A percentile compares a stretch with the other conserved stretches of the same genome.
These are phyloP conservation scores for Saksenaea vasiformis DNA, from an alignment of 371 early-diverging fungal genomes.

Conservation along the genomic window DNA sequence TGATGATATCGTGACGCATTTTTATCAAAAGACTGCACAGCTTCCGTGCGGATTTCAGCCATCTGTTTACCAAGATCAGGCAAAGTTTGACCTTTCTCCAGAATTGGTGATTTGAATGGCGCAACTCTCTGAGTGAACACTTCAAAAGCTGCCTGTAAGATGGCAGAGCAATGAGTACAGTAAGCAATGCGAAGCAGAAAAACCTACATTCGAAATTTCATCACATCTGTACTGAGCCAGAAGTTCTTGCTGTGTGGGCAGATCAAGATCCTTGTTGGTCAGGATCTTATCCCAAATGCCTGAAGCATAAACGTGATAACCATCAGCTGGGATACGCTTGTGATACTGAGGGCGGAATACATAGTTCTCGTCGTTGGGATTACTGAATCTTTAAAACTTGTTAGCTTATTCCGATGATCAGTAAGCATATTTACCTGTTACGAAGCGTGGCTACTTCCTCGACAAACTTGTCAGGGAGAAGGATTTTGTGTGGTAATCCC, in stretches of 20 bases:
- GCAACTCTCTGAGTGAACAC: slow-evolving; percentile 65
- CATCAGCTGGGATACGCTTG: slow-evolving; percentile 94
- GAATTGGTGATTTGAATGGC: slow-evolving; percentile 59
- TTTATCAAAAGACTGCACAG: slow-evolving; percentile 80
- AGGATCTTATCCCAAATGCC: slow-evolving; percentile 94
- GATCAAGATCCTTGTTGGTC: slow-evolving; percentile 92
- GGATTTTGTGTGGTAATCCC: slow-evolving; percentile 91
- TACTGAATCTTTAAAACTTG: slow-evolving; percentile 61
- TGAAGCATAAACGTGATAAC: slow-evolving; percentile 87
- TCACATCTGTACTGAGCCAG: slow-evolving; percentile 98
- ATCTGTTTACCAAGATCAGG: slow-evolving; percentile 76
- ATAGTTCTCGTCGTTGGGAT: slow-evolving; percentile 68
- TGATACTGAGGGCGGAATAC: slow-evolving; percentile 88
- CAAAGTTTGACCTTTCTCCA: slow-evolving; percentile 80
- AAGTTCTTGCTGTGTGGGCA: slow-evolving; percentile 97
- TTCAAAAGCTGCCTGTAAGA: slow-evolving; percentile 63
- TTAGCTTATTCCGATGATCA: background rate
- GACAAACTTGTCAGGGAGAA: slow-evolving; percentile 86
- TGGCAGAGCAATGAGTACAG: background rate
- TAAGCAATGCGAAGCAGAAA: background rate
- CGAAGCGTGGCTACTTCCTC: slow-evolving; percentile 69
- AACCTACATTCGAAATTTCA: slow-evolving; percentile 81
- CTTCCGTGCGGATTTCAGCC: slow-evolving; percentile 55
- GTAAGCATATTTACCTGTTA: slow-evolving; percentile 46
- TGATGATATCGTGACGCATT: slow-evolving; percentile 90